Conservation (phyloP, 2,329 filamentous ascomycete species). For the Fusarium kyushuense region DNA sequence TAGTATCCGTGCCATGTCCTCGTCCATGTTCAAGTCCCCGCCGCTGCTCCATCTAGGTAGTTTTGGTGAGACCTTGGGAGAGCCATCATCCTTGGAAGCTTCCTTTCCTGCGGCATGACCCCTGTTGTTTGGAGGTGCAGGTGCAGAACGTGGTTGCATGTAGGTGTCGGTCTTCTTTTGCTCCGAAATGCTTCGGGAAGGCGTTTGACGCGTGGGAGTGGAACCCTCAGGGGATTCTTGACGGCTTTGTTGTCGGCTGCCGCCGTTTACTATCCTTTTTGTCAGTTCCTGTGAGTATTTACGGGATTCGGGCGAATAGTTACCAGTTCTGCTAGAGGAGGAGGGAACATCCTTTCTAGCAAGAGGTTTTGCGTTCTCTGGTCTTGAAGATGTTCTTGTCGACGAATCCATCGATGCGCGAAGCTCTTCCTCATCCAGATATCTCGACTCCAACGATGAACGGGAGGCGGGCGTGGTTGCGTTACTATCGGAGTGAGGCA, state of each 20-base stretch:
- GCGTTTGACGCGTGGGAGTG: slow-evolving; percentile 39
- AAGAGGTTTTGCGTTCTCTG: slow-evolving; percentile 63
- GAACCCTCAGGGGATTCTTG: slow-evolving; percentile 44
- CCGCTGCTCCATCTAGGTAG: slow-evolving; percentile 81
- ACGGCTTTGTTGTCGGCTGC: slow-evolving; percentile 37
- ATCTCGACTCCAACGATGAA: slow-evolving; percentile 70
- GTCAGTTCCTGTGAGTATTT: slow-evolving; percentile 23
- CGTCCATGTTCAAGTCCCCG: slow-evolving; percentile 92
- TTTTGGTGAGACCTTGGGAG: slow-evolving; percentile 70
- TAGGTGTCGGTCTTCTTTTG: slow-evolving; percentile 62
- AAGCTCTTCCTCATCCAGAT: slow-evolving; percentile 66
- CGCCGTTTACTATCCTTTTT: slow-evolving; percentile 47
- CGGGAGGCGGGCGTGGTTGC: slow-evolving; percentile 56
- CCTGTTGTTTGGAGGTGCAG: slow-evolving; percentile 59
- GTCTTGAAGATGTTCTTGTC: slow-evolving; percentile 55
- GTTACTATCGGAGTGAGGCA: slow-evolving; percentile 54
- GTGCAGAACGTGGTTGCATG: slow-evolving; percentile 69
- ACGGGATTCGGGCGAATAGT: slow-evolving; percentile 37
- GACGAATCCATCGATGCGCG: slow-evolving; percentile 58
- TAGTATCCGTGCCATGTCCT: slow-evolving; percentile 92
- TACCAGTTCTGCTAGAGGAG: slow-evolving; percentile 58
- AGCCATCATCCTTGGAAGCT: slow-evolving; percentile 58
- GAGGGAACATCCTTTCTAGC: slow-evolving; percentile 73
- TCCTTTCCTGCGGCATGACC: slow-evolving; percentile 60
- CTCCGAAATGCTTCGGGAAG: slow-evolving; percentile 41